Evolutionary conservation across 2,329 filamentous ascomycete genomes (phyloP).

Genomic region (Colletotrichum paranaense): DNA sequence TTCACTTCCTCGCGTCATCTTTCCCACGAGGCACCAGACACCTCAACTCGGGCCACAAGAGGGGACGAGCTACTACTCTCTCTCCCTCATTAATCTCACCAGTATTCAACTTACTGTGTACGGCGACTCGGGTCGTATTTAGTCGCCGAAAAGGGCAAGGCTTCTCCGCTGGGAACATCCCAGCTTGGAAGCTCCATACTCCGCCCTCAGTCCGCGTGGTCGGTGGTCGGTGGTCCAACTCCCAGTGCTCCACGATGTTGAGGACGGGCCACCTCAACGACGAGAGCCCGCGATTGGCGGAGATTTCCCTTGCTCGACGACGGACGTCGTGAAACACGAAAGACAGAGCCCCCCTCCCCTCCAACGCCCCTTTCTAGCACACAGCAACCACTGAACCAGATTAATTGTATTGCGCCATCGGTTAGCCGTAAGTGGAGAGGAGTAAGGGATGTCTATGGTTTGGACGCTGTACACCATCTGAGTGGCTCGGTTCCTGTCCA

Average conservation of each 20-base stretch:
- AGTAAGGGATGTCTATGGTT: neutral
- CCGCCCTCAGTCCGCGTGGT: neutral
- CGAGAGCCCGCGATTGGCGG: slow-evolving; percentile 18
- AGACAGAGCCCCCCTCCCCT: neutral
- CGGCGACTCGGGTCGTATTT: slow-evolving; percentile 1
- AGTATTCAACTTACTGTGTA: slow-evolving; percentile 4
- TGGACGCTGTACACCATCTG: neutral
- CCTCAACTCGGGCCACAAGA: neutral
- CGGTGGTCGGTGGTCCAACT: too few species aligned
- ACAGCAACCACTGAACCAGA: neutral
- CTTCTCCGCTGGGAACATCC: neutral
- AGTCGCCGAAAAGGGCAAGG: slow-evolving; percentile 2
- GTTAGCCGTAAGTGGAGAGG: neutral
- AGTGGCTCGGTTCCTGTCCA: neutral
- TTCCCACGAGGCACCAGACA: neutral
- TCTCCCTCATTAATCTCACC: neutral
- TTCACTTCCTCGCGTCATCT: neutral
- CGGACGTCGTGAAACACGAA: neutral
- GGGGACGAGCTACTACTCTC: neutral
- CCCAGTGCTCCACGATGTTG: neutral
- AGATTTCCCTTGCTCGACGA: slow-evolving; percentile 14
- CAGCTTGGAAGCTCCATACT: neutral
- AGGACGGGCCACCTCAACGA: neutral
- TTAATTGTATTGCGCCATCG: neutral
- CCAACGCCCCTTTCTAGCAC: neutral